These are phyloP conservation scores for Penicillium sumatraense DNA, from an alignment of 2,329 filamentous ascomycete species.

Conservation along the genomic window DNA sequence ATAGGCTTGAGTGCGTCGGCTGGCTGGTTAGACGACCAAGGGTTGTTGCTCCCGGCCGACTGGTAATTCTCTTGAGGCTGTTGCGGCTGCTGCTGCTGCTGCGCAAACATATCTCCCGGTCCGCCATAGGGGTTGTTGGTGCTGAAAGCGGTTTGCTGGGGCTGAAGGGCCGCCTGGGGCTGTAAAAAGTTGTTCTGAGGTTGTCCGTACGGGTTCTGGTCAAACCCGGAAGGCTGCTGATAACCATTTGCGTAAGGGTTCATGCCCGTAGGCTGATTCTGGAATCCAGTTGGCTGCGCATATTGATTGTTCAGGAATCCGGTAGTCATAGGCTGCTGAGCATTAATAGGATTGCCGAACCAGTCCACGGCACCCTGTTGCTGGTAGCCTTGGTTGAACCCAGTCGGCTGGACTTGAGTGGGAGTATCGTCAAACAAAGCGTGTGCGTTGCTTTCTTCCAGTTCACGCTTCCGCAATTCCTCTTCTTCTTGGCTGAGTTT, in stretches of 20 bases:
- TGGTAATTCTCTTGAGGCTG: constrained; percentile 64
- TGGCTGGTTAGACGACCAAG: constrained; percentile 73
- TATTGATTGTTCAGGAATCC: constrained; percentile 71
- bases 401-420: constrained; percentile 77
- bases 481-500: constrained; percentile 96
- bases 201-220: constrained; percentile 56
- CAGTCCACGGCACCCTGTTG: constrained; percentile 96
- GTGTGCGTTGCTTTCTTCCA: constrained; percentile 82
- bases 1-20: constrained; percentile 73
- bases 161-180: constrained; percentile 58
- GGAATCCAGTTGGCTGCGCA: constrained; percentile 77
- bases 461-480: constrained; percentile 75
- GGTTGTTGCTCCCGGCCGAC: constrained; percentile 88
- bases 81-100: constrained; percentile 42
- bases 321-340: constrained; percentile 70
- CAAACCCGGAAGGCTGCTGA: constrained; percentile 71
- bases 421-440: constrained; percentile 85
- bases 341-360: constrained; percentile 92
- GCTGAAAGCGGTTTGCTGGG: constrained; percentile 64
- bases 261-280: constrained; percentile 64
- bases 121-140: constrained; percentile 61
- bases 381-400: constrained; percentile 96
- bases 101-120: constrained; percentile 46
- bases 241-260: constrained; percentile 74
- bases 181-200: constrained; percentile 51